These are phyloP conservation scores for Aspergillus udagawae DNA, from an alignment of 2,329 filamentous ascomycete species.

Conservation along the genomic window DNA sequence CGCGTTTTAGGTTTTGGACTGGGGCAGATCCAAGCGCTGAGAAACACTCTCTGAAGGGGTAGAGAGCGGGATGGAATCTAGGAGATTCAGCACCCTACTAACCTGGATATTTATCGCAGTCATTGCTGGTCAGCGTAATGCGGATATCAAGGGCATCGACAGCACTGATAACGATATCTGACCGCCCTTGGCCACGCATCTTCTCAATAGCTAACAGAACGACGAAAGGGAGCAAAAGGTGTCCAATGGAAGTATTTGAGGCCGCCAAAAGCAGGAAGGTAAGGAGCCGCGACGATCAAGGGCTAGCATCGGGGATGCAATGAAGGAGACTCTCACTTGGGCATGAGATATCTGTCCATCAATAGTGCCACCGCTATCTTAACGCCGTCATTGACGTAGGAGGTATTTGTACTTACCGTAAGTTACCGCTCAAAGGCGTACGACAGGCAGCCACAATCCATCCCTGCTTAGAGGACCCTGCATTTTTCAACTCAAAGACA, in stretches of 20 bases:
- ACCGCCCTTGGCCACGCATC: slow-evolving; percentile 14
- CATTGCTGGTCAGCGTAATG: slow-evolving; percentile 24
- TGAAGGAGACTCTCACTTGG: background rate
- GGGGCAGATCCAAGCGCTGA: slow-evolving; percentile 1
- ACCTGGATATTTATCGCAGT: slow-evolving; percentile 42
- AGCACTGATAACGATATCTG: slow-evolving; percentile 20
- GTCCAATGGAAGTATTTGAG: background rate
- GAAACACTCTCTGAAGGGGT: background rate
- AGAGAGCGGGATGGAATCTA: slow-evolving; percentile 1
- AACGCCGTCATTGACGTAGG: background rate
- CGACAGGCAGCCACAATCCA: background rate
- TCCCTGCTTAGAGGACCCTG: background rate
- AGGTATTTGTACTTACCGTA: background rate
- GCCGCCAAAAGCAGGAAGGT: background rate
- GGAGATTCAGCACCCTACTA: slow-evolving; percentile 8
- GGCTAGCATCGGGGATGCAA: background rate
- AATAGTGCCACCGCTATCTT: background rate
- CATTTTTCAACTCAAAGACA: background rate
- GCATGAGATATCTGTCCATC: background rate
- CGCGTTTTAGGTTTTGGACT: slow-evolving; percentile 2
- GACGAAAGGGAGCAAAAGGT: background rate
- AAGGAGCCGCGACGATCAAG: background rate
- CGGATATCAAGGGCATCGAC: slow-evolving; percentile 29
- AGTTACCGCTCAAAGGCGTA: background rate
- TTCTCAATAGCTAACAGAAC: background rate